These are phyloP conservation scores for apple (Malus domestica) DNA, from an alignment of 306 rosid species.

Conservation along the genomic window ASM211411v1 NC_041797.1:8634501-8635000, in stretches of 20 bases:
- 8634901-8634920: slow-evolving; percentile 50
- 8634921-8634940: slow-evolving; percentile 42
- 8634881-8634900: slow-evolving; percentile 32
- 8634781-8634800: slow-evolving; percentile 65
- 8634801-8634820: slow-evolving; percentile 53
- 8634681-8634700: slow-evolving; percentile 81
- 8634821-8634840: slow-evolving; percentile 41
- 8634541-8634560: neutral
- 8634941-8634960: slow-evolving; percentile 9
- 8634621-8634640: slow-evolving; percentile 89
- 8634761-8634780: slow-evolving; percentile 53
- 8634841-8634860: slow-evolving; percentile 35
- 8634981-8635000: slow-evolving; percentile 12
- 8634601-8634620: slow-evolving; percentile 96
- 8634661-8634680: slow-evolving; percentile 86
- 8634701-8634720: slow-evolving; percentile 41
- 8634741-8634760: slow-evolving; percentile 43
- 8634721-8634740: slow-evolving; percentile 50
- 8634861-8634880: slow-evolving; percentile 27
- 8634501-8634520: neutral
- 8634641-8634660: slow-evolving; percentile 98
- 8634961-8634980: slow-evolving; percentile 1
- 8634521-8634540: neutral
- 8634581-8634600: slow-evolving; percentile 51
- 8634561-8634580: neutral